phyloP scores from a whole-genome alignment of 163 green algal species.

The Coccomyxa subellipsoidea region DNA sequence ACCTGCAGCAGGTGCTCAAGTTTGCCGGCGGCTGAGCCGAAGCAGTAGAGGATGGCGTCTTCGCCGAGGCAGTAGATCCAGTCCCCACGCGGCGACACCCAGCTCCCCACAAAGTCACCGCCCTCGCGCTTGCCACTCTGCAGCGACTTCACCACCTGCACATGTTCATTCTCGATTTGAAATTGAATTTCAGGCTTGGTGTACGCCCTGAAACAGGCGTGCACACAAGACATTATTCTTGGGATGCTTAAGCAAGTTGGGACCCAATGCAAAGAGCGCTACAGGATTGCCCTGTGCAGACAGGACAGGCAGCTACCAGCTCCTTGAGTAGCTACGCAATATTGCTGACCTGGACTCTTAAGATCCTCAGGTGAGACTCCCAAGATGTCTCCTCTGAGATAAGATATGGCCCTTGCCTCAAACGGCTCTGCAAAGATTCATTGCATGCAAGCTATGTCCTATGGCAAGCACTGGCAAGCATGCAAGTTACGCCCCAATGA shows the following conservation, averaged over 20 bases:
- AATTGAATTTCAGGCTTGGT: background rate
- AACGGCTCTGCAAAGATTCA: too few relatives aligned
- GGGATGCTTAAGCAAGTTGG: background rate
- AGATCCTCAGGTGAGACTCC: too few relatives aligned
- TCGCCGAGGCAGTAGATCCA: constrained; percentile 89
- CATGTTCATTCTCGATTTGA: too few relatives aligned
- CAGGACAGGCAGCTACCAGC: too few relatives aligned
- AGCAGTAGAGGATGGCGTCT: constrained; percentile 88
- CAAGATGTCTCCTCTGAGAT: too few relatives aligned
- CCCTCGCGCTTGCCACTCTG: constrained; percentile 68
- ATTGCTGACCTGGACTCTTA: too few relatives aligned
- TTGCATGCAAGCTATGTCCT: too few relatives aligned
- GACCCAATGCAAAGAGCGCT: background rate
- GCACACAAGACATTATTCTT: background rate
- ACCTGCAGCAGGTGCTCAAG: constrained; percentile 84
- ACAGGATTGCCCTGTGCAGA: background rate
- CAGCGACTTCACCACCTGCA: constrained; percentile 70
- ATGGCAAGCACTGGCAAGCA: too few relatives aligned
- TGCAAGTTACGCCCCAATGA: too few relatives aligned
- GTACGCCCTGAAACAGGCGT: background rate
- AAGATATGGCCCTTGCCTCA: too few relatives aligned
- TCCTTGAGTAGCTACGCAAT: too few relatives aligned
- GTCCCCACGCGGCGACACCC: constrained; percentile 77
- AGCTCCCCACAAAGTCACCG: constrained; percentile 77
- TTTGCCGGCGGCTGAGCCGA: constrained; percentile 65